These are phyloP conservation scores for Hypoxylon sp. DNA, from an alignment of 2,329 filamentous ascomycete species.

Conservation along the genomic window DNA sequence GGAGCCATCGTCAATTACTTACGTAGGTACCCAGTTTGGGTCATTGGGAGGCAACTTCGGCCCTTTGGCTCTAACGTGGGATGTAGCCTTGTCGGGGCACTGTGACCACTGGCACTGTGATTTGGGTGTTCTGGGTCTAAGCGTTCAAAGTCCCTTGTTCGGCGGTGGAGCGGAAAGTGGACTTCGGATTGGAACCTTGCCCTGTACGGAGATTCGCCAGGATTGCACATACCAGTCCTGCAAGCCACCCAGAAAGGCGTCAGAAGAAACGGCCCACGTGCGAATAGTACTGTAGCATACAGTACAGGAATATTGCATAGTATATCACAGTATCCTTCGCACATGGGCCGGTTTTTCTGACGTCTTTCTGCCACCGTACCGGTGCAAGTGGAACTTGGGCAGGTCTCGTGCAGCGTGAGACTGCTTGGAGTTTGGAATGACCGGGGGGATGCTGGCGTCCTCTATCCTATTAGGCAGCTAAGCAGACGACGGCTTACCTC, in stretches of 20 bases:
- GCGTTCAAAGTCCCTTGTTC: constrained; percentile 40
- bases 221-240: constrained; percentile 45
- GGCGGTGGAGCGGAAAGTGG: constrained; percentile 37
- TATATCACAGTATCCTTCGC: too few relatives aligned
- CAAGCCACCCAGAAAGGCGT: too few relatives aligned
- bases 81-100: constrained; percentile 43
- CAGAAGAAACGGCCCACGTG: too few relatives aligned
- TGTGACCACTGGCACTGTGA: constrained; percentile 45
- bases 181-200: constrained; percentile 39
- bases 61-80: constrained; percentile 39
- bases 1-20: constrained; percentile 31
- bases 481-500: constrained; percentile 35
- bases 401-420: constrained; percentile 49
- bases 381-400: constrained; percentile 41
- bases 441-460: constrained; percentile 40
- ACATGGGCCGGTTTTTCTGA: too few relatives aligned
- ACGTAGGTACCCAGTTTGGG: constrained; percentile 29
- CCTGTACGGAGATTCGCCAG: constrained; percentile 38
- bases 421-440: constrained; percentile 44
- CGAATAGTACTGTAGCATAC: too few relatives aligned
- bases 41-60: constrained; percentile 39
- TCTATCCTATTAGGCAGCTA: constrained; percentile 43
- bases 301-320: too few relatives aligned
- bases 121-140: constrained; percentile 40
- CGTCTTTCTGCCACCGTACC: constrained; percentile 43